Evolutionary conservation across 495 filamentous ascomycete species (phyloP), one percentile per base, ranked within the genome.

Genomic region (Letharia lupina): DNA sequence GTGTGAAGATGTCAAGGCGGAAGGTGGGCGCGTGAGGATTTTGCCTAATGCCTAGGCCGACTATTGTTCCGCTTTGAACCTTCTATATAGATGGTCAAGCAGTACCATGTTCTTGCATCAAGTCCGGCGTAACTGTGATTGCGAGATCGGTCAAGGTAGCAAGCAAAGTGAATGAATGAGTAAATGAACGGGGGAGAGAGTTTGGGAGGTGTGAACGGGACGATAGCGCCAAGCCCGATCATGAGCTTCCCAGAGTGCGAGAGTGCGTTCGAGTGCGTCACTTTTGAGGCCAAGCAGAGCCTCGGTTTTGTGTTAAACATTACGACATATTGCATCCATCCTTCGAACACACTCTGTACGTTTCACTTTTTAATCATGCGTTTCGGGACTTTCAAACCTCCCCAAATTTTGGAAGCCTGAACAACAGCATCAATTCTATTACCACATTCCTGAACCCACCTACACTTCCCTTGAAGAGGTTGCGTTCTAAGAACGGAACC

Each of bases 1-100:
- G 39, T 41, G 63, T 64, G 52, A 59, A 48, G 63, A 40, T 47
- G 58, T 65, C 31, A 61, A 42, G 41, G 58, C 37, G 58, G 58
- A 60, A 45, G 64, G 18, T 15, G n/a, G 35, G 57, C 44, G 35
- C 42, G 57, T 66, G 23, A 28, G 47, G 40, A 47, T 39, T 66
- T 54, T 47, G 64, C 37, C 58, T 39, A 45, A 52, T 23, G 57
- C 37, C 31, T 37, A 66, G 64, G 44, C 23, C 39, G 44, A 40
- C 4, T 37, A 44, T 41, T 18, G 47, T 23, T 18, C n/a, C 35
- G 45, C 42, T 33, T 16, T 60, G 44, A 54, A 35, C 44, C 48
- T 39, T 39, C 44, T 61, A 28, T 28, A 28, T 52, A 61, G 44
- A 42, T 54, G 39, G n/a, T 28, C 20, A 31, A 23, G 41, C 58